Evolutionary conservation across 306 rosid genomes (phyloP).

Genomic region (Inga oerstediana): DNA sequence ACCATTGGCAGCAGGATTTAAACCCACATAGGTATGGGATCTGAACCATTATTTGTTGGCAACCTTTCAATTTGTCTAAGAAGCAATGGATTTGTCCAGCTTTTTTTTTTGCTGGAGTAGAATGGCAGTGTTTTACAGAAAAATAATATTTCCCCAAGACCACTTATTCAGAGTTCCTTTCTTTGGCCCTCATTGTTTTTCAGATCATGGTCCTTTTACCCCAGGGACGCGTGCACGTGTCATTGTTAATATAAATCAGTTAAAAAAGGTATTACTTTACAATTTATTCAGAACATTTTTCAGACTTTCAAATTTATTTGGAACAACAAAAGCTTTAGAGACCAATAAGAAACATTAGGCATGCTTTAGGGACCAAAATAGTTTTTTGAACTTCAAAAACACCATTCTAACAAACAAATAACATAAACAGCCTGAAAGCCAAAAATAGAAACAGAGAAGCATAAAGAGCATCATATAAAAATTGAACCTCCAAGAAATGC

Average conservation of each 20-base stretch:
- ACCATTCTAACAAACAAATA: neutral
- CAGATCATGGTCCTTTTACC: neutral
- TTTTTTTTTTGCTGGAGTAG: neutral
- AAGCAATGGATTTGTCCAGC: neutral
- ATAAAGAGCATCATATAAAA: constrained; percentile 26
- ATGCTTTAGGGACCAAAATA: neutral
- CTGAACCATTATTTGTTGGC: neutral
- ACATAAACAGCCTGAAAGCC: neutral
- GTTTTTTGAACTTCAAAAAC: neutral
- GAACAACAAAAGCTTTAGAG: neutral
- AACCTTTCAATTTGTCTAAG: neutral
- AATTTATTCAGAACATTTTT: neutral
- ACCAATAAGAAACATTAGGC: neutral
- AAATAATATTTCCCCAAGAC: neutral
- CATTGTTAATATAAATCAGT: neutral
- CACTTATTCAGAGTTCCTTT: neutral
- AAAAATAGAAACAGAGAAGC: constrained; percentile 31
- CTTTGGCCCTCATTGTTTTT: neutral
- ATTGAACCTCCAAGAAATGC: constrained; percentile 82
- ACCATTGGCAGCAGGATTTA: neutral
- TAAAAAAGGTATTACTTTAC: neutral
- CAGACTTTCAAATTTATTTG: neutral
- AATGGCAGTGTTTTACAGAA: neutral
- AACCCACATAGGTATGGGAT: neutral
- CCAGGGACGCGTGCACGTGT: neutral